A percentile compares a stretch with the other conserved stretches of the same genome.
Evolutionary conservation across 805 yeast genomes (phyloP).

Genomic region (Cyberlindnera veronae): DNA sequence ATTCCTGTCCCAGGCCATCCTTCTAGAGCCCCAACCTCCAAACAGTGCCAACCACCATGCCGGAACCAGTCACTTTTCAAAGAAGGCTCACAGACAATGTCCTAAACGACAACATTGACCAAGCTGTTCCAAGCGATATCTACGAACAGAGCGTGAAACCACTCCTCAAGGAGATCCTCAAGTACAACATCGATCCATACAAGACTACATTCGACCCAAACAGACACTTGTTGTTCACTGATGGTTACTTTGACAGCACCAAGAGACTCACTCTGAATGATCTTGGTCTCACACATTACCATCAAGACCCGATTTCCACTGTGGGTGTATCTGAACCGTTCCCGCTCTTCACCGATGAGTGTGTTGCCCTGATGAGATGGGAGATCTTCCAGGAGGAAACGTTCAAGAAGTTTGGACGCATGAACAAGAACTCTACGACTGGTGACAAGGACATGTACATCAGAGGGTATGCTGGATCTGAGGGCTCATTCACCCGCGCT

Average conservation of each 20-base stretch:
- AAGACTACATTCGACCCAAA: constrained; percentile 34
- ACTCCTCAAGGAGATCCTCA: constrained; percentile 12
- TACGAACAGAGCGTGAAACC: constrained; percentile 15
- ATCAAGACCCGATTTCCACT: constrained; percentile 46
- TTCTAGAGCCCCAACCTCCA: too few species aligned
- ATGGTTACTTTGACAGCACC: constrained; percentile 35
- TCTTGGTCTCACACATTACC: constrained; percentile 37
- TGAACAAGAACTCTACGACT: constrained; percentile 40
- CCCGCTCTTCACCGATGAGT: constrained; percentile 58
- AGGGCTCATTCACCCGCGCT: constrained; percentile 48
- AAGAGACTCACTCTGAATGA: constrained; percentile 45
- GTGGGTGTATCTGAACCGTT: constrained; percentile 59
- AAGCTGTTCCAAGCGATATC: constrained; percentile 15
- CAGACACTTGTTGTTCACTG: constrained; percentile 36
- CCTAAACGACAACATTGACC: constrained; percentile 18
- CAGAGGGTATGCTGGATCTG: constrained; percentile 46
- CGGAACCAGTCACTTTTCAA: too few species aligned
- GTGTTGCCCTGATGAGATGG: constrained; percentile 53
- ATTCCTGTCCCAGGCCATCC: too few species aligned
- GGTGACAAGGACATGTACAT: constrained; percentile 45
- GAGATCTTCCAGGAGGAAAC: constrained; percentile 47
- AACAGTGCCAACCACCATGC: too few species aligned
- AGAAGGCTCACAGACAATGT: too few species aligned
- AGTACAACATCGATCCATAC: constrained; percentile 24
- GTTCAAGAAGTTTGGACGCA: constrained; percentile 43